Base-by-base conservation (phyloP, 768 basidiomycete genomes). In the Myochromella boudieri region DNA sequence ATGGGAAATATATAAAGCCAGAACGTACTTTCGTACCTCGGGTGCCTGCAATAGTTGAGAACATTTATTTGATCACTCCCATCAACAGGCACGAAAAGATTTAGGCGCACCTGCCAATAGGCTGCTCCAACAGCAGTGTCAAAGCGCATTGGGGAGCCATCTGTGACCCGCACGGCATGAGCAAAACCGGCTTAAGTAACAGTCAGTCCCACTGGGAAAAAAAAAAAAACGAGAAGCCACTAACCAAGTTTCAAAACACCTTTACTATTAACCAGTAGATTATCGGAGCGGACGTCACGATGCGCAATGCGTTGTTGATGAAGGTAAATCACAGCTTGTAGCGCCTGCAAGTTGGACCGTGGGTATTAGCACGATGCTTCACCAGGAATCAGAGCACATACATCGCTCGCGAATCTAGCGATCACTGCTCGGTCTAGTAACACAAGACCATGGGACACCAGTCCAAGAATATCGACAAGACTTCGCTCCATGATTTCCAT, bases 401-500 rank as follows among this genome's bases (percentile, higher is more conserved):
- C 88, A 68, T 93, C 91, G 49, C 75, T 77, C 2, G 87, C 75
- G 64, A 92, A 89, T 59, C 86, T 70, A 14, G 84, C 87, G 32
- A 92, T 77, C n/a, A n/a, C n/a, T 37, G 80, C 72, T 54, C 79
- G 69, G 65, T 93, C 91, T 46, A 79, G 75, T 39, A 93, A 50
- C 55, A 76, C 70, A 29, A 90, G 63, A 0, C 87, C 87, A 49
- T 80, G 72, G 10, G 69, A 76, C 4, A 78, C 79, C 15, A 91
- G 64, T 12, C 72, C 79, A 12, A 92, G 72, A 37, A 93, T 76
- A 61, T 93, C 91, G 56, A 91, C 91, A 54, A 93, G 68, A 60
- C 88, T 91, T 51, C 89, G 75, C 57, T 91, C 88, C 90, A 93
- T 91, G 25, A 92, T 77, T 62, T 91, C 89, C 91, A 93, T 93